phyloP scores from a whole-genome alignment of 306 rosid genomes.

The Lagenaria siceraria region DNA sequence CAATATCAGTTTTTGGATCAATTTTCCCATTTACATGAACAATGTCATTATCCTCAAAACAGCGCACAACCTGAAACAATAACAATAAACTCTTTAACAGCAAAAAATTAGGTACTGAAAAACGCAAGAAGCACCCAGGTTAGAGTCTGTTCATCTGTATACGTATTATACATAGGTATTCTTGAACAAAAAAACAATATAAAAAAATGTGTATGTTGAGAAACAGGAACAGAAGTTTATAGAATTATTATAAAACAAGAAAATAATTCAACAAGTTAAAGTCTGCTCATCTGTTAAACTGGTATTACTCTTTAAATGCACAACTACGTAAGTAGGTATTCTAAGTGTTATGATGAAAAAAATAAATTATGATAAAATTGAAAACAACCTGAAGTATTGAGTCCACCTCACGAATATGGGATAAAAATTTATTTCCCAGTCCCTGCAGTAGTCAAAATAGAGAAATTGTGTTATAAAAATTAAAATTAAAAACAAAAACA shows the following conservation, averaged over 20 bases:
- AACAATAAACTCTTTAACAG: slow-evolving; percentile 14
- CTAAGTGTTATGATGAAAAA: not conserved
- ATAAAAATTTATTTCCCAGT: slow-evolving; percentile 79
- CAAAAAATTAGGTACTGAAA: not conserved
- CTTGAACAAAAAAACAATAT: not conserved
- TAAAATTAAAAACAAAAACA: no score
- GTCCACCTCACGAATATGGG: slow-evolving; percentile 95
- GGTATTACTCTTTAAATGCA: not conserved
- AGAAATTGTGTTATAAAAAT: not conserved
- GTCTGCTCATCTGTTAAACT: not conserved
- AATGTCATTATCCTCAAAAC: slow-evolving; percentile 92
- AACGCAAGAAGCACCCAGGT: not conserved
- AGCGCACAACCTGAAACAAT: slow-evolving; percentile 62
- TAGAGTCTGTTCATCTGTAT: no score
- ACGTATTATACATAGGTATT: no score
- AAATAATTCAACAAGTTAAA: not conserved
- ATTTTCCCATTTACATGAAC: slow-evolving; percentile 89
- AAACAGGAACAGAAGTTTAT: not conserved
- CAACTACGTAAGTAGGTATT: not conserved
- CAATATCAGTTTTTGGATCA: slow-evolving; percentile 85
- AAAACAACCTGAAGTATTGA: slow-evolving; percentile 79
- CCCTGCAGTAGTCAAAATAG: slow-evolving; percentile 51
- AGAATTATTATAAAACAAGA: not conserved
- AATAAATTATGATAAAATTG: not conserved
- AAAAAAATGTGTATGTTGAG: not conserved